Conservation (phyloP, 1,139 yeast species). For the Taphrina sp. region DNA sequence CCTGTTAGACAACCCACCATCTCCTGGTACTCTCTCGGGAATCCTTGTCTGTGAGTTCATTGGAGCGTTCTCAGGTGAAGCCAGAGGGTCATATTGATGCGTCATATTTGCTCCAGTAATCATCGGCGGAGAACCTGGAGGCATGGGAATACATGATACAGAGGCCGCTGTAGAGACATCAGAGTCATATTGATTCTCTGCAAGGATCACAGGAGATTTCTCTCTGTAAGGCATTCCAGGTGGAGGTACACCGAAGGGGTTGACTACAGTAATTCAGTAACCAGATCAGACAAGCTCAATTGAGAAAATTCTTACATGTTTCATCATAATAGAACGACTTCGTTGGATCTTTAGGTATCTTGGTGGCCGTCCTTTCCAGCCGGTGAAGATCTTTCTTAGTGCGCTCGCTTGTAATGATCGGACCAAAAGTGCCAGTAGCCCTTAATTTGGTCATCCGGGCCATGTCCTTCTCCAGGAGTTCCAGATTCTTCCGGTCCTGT, state of each 20-base stretch:
- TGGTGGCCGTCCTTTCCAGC: neutral
- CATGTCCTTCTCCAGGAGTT: constrained; percentile 14
- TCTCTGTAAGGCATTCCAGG: constrained; percentile 35
- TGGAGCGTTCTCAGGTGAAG: no score
- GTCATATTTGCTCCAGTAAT: neutral
- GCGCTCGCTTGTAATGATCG: constrained; percentile 16
- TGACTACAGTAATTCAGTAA: neutral
- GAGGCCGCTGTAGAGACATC: constrained; percentile 24
- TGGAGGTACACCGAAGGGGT: constrained; percentile 36
- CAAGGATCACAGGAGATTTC: no score
- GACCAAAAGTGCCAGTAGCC: constrained; percentile 8
- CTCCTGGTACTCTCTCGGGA: neutral
- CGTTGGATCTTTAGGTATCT: constrained; percentile 30
- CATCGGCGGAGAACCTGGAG: constrained; percentile 28
- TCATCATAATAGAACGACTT: constrained; percentile 35
- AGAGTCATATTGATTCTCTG: constrained; percentile 8
- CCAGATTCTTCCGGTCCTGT: constrained; percentile 2
- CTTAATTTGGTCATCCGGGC: constrained; percentile 9
- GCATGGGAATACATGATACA: constrained; percentile 34
- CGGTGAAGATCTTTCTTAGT: constrained; percentile 10
- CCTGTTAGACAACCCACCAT: neutral
- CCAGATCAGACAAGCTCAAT: neutral
- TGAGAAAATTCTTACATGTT: constrained; percentile 20
- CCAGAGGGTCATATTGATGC: no score
- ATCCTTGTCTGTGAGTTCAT: neutral